Evolutionary conservation across 2,329 filamentous ascomycete genomes (phyloP).

Genomic region (Fusarium incarnatum): DNA sequence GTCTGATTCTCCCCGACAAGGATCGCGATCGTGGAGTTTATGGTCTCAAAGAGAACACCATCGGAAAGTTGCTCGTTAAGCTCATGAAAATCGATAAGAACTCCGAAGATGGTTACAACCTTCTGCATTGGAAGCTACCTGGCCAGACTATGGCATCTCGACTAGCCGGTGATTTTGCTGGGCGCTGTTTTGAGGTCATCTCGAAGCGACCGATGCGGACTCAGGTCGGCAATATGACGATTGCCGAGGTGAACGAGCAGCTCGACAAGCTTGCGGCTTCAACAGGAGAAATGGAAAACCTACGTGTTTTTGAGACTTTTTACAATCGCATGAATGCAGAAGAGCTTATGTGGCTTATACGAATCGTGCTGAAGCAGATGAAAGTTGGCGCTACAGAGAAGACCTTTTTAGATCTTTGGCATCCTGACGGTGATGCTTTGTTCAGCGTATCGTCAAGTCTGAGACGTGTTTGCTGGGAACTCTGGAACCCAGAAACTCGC

Average conservation of each 20-base stretch:
- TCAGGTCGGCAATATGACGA: slow-evolving; percentile 80
- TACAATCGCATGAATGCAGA: slow-evolving; percentile 93
- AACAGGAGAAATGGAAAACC: slow-evolving; percentile 84
- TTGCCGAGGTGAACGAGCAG: slow-evolving; percentile 89
- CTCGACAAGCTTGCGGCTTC: slow-evolving; percentile 82
- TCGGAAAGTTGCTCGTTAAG: slow-evolving; percentile 91
- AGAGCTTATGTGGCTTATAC: slow-evolving; percentile 93
- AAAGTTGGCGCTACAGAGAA: slow-evolving; percentile 83
- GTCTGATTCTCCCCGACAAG: slow-evolving; percentile 91
- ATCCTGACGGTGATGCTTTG: slow-evolving; percentile 78
- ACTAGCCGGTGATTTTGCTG: slow-evolving; percentile 91
- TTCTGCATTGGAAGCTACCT: slow-evolving; percentile 93
- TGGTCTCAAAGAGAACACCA: slow-evolving; percentile 90
- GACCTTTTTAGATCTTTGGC: slow-evolving; percentile 86
- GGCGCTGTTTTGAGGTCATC: slow-evolving; percentile 86
- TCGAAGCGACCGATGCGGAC: slow-evolving; percentile 83
- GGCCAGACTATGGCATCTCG: slow-evolving; percentile 71
- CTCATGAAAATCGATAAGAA: slow-evolving; percentile 92
- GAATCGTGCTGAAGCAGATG: slow-evolving; percentile 87
- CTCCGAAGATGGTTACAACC: slow-evolving; percentile 86
- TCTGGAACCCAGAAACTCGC: slow-evolving; percentile 77
- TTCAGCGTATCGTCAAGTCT: slow-evolving; percentile 94
- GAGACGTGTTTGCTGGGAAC: slow-evolving; percentile 92
- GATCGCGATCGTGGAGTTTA: slow-evolving; percentile 94
- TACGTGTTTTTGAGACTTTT: slow-evolving; percentile 83